These are phyloP conservation scores for Termitomyces sp. DNA, from an alignment of 768 basidiomycete species.

Conservation along the genomic window DNA sequence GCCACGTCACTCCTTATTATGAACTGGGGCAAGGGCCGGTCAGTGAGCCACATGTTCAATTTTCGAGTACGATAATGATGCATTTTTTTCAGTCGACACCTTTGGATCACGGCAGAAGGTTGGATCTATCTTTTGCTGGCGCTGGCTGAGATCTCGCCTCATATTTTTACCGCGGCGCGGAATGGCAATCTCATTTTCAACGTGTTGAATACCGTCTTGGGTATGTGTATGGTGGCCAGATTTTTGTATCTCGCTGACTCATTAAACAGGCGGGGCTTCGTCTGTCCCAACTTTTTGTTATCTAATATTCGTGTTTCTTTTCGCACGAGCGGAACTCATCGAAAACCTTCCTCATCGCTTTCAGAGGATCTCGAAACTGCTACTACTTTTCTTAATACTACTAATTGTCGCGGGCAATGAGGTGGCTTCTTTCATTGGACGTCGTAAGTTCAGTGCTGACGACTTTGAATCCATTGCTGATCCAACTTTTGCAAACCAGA, in stretches of 20 bases:
- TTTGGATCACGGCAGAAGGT: constrained; percentile 60
- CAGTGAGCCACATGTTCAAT: constrained; percentile 19
- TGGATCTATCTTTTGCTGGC: constrained; percentile 57
- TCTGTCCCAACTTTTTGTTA: constrained; percentile 66
- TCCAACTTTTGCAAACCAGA: constrained; percentile 6
- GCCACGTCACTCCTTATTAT: constrained; percentile 48
- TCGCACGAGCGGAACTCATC: constrained; percentile 49
- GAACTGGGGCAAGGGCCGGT: constrained; percentile 48
- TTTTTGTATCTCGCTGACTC: background rate
- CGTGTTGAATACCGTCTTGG: constrained; percentile 55
- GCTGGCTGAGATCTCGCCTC: constrained; percentile 58
- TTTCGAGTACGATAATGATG: background rate
- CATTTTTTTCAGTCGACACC: constrained; percentile 39
- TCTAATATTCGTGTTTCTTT: constrained; percentile 56
- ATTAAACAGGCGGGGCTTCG: constrained; percentile 47
- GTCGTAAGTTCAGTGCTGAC: constrained; percentile 31
- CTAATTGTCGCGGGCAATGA: constrained; percentile 52
- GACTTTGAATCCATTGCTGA: background rate
- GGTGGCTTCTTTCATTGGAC: constrained; percentile 62
- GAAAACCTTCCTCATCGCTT: constrained; percentile 48
- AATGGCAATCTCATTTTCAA: constrained; percentile 41
- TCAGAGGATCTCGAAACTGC: constrained; percentile 37
- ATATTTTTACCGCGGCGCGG: constrained; percentile 49
- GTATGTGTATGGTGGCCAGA: constrained; percentile 36
- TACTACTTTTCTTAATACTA: constrained; percentile 53